These are phyloP conservation scores for Penicillium psychrosexuale DNA, from an alignment of 2,329 filamentous ascomycete species.

Conservation along the genomic window DNA sequence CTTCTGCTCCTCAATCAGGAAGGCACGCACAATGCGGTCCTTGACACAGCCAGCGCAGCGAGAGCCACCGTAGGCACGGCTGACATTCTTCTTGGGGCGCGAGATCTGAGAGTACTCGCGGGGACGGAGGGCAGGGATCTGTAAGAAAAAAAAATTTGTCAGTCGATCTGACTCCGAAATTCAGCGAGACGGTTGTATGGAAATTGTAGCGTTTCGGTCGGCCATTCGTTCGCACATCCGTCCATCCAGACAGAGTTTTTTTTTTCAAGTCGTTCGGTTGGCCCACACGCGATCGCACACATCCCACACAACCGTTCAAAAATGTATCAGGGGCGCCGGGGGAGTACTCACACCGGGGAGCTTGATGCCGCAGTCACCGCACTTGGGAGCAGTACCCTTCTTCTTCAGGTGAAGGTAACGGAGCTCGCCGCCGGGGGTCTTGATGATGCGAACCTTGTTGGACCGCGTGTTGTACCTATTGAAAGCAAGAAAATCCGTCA, in stretches of 20 bases:
- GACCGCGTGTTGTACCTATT: slow-evolving; percentile 94
- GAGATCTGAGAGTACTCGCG: slow-evolving; percentile 97
- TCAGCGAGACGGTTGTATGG: slow-evolving; percentile 5
- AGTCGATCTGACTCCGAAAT: slow-evolving; percentile 10
- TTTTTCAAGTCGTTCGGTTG: slow-evolving; percentile 10
- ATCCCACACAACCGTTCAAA: slow-evolving; percentile 15
- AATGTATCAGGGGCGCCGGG: slow-evolving; percentile 13
- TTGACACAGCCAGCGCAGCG: slow-evolving; percentile 98
- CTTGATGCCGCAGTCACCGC: slow-evolving; percentile 98
- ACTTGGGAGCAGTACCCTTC: slow-evolving; percentile 96
- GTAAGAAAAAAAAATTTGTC: slow-evolving; percentile 11
- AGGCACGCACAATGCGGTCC: slow-evolving; percentile 95
- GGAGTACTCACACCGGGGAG: slow-evolving; percentile 84
- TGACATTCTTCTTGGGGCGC: slow-evolving; percentile 98
- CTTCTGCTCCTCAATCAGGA: slow-evolving; percentile 99
- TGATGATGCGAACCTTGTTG: slow-evolving; percentile 93
- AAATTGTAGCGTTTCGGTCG: slow-evolving; percentile 8
- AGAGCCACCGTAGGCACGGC: slow-evolving; percentile 96
- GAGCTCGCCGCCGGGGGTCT: slow-evolving; percentile 94
- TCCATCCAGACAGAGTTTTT: slow-evolving; percentile 13
- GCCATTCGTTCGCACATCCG: slow-evolving; percentile 14
- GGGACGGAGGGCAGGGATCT: slow-evolving; percentile 95
- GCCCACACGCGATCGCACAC: slow-evolving; percentile 16
- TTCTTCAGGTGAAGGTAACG: slow-evolving; percentile 99
- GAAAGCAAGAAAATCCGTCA: slow-evolving; percentile 31